Percentiles rank a stretch among this genome's conserved stretches.
These are phyloP conservation scores for Seiridium cupressi DNA, from an alignment of 2,329 filamentous ascomycete genomes.

Conservation along the genomic window DNA sequence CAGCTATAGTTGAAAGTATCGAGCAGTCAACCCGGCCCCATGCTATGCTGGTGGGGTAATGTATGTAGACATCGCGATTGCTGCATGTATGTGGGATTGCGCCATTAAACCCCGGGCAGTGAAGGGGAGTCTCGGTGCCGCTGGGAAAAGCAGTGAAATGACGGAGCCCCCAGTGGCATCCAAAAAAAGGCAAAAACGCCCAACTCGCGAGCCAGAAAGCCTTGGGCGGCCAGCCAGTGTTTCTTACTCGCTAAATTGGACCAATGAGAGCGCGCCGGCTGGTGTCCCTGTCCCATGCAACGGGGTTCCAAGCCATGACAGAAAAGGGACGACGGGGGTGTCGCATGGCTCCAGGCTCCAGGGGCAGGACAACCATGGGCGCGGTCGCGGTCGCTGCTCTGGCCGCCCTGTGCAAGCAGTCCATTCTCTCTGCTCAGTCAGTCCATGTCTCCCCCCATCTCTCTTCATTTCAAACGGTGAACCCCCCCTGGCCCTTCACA, in stretches of 20 bases:
- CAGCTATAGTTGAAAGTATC: too few relatives aligned
- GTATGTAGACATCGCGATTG: too few relatives aligned
- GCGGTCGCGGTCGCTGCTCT: neutral
- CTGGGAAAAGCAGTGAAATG: neutral
- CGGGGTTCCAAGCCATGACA: slow-evolving; percentile 3
- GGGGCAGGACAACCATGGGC: neutral
- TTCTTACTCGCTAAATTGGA: neutral
- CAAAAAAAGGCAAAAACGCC: slow-evolving; percentile 1
- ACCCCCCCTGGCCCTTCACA: neutral
- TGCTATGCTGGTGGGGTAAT: too few relatives aligned
- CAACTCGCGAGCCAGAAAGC: neutral
- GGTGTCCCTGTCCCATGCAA: slow-evolving; percentile 6
- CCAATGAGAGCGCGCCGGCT: neutral
- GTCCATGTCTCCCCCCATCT: neutral
- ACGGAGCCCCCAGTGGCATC: neutral
- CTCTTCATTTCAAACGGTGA: neutral
- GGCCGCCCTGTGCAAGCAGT: neutral
- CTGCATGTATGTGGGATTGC: neutral
- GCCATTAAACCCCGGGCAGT: neutral
- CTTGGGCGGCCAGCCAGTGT: neutral
- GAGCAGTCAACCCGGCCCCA: too few relatives aligned
- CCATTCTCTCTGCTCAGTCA: neutral
- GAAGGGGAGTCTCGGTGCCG: neutral
- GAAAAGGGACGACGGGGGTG: neutral
- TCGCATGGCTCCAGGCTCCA: slow-evolving; percentile 1